These are phyloP conservation scores for Bigelowiella natans DNA, from an alignment of 78 protist species.

Conservation along the genomic window DNA sequence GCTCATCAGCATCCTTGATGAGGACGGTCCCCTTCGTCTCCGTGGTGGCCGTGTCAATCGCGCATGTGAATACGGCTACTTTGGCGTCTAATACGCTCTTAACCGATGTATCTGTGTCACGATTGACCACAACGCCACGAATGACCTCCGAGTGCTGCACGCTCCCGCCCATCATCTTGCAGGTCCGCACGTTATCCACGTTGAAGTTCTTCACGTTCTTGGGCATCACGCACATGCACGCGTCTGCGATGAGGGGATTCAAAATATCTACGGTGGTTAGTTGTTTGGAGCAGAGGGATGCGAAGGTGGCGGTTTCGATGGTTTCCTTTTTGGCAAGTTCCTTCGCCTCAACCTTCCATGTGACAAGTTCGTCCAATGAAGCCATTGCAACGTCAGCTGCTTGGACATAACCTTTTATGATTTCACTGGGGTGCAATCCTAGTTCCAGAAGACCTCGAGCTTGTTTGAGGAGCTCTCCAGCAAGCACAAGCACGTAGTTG, in stretches of 20 bases:
- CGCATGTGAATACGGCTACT: constrained; percentile 82
- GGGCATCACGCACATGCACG: constrained; percentile 33
- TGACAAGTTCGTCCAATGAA: constrained; percentile 30
- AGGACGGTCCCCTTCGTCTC: constrained; percentile 94
- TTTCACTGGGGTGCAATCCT: constrained; percentile 76
- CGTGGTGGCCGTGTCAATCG: constrained; percentile 72
- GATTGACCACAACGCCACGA: constrained; percentile 76
- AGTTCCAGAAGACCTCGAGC: constrained; percentile 73
- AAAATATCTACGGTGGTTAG: constrained; percentile 66
- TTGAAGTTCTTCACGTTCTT: constrained; percentile 67
- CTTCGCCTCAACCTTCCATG: not conserved
- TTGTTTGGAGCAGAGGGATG: constrained; percentile 81
- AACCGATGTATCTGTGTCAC: constrained; percentile 65
- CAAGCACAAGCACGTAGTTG: constrained; percentile 79
- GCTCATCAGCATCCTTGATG: constrained; percentile 76
- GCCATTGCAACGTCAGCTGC: constrained; percentile 61
- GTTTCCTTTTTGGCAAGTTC: not conserved
- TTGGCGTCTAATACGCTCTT: constrained; percentile 60
- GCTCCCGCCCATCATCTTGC: constrained; percentile 85
- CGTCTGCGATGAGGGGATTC: not conserved
- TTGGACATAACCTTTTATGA: constrained; percentile 76
- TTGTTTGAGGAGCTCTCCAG: constrained; percentile 88
- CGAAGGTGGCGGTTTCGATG: constrained; percentile 46
- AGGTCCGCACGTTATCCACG: constrained; percentile 92
- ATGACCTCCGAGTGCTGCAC: constrained; percentile 57